phyloP scores from a whole-genome alignment of 2,329 filamentous ascomycete species.

The Diplodia scrobiculata region DNA sequence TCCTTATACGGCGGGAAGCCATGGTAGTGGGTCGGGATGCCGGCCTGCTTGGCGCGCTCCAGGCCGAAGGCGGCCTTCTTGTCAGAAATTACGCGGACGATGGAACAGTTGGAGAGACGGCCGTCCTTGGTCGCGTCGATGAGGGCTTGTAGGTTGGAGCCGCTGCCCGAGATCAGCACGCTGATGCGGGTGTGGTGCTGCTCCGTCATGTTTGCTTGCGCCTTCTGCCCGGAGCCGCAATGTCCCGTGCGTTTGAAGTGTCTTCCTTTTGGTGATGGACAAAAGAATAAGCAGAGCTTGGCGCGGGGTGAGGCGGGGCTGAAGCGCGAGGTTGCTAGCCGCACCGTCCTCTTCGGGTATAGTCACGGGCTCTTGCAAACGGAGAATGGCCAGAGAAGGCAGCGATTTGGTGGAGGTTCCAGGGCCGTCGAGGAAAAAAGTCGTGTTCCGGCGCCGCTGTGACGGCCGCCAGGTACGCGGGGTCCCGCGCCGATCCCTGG shows the following conservation, averaged over 20 bases:
- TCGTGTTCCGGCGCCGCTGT: background rate
- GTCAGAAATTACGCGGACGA: constrained; percentile 64
- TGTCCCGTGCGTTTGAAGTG: background rate
- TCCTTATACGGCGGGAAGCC: constrained; percentile 78
- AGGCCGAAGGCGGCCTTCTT: constrained; percentile 65
- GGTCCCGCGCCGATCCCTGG: constrained; percentile 17
- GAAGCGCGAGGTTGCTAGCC: background rate
- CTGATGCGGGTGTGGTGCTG: constrained; percentile 50
- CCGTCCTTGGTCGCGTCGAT: constrained; percentile 59
- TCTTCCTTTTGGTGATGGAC: background rate
- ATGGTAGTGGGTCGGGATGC: constrained; percentile 76
- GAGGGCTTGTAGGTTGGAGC: constrained; percentile 78
- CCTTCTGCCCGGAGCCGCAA: background rate
- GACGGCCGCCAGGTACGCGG: constrained; percentile 9
- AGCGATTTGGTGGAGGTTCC: constrained; percentile 11
- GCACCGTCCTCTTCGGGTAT: background rate
- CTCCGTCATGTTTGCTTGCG: constrained; percentile 23
- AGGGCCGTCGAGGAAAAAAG: constrained; percentile 2
- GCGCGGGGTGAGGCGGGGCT: constrained; percentile 1
- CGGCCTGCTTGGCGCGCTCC: constrained; percentile 59
- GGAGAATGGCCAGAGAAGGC: constrained; percentile 15
- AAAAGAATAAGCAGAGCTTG: background rate
- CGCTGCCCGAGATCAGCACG: constrained; percentile 64
- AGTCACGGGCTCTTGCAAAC: background rate
- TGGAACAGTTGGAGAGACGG: constrained; percentile 55